A percentile compares a stretch with the other conserved stretches of the same genome.
phyloP scores from a whole-genome alignment of 805 yeast genomes.

The Yarrowia sp. region DNA sequence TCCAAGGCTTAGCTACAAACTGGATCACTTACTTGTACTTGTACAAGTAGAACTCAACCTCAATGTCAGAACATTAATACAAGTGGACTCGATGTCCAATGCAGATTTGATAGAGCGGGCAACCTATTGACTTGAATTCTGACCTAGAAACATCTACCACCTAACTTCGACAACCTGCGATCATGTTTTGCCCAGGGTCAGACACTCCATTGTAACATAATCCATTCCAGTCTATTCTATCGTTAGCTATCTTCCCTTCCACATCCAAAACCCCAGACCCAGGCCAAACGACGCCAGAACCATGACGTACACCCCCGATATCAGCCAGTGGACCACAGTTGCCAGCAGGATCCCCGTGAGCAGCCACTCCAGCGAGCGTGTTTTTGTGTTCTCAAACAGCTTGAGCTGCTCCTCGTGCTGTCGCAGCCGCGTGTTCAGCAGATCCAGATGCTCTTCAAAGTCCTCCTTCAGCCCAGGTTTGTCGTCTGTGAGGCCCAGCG shows the following conservation, averaged over 20 bases:
- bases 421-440: neutral
- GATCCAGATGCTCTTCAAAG: neutral
- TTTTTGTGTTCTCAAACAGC: neutral
- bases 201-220: neutral
- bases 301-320: neutral
- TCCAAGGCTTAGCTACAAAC: too few relatives aligned
- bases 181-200: too few relatives aligned
- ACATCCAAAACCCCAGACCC: neutral
- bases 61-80: too few relatives aligned
- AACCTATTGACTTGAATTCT: neutral
- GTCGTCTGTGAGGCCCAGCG: neutral
- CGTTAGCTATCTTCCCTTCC: neutral
- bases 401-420: neutral
- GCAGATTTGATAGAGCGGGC: too few relatives aligned
- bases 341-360: neutral
- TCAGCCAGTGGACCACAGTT: neutral
- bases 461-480: neutral
- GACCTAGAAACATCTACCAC: too few relatives aligned
- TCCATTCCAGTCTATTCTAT: neutral
- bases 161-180: too few relatives aligned
- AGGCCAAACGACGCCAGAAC: neutral
- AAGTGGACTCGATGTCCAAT: too few relatives aligned
- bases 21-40: too few relatives aligned
- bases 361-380: slow-evolving; percentile 9
- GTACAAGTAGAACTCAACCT: too few relatives aligned